phyloP scores from a whole-genome alignment of 305 asterid species.

The Fraxinus sp. region DNA sequence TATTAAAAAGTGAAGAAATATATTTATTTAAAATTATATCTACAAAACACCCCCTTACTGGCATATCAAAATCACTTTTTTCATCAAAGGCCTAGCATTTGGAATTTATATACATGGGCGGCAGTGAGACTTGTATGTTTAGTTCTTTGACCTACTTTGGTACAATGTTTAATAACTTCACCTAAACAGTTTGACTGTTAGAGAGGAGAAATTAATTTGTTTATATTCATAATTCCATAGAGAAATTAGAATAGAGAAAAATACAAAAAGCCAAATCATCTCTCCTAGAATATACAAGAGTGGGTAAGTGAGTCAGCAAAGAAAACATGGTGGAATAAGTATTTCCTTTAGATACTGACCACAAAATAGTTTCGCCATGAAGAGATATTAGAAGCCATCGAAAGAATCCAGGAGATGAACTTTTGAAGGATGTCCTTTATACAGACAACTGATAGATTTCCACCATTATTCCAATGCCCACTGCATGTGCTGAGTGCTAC shows the following conservation, averaged over 20 bases:
- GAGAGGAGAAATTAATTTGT: not conserved
- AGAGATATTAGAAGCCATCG: conserved; percentile 45
- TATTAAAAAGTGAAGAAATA: not conserved
- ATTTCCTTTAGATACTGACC: conserved; percentile 50
- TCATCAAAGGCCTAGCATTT: not conserved
- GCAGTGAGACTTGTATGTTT: not conserved
- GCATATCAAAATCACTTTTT: not conserved
- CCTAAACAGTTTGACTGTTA: not conserved
- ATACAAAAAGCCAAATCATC: not conserved
- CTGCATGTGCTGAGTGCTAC: conserved; percentile 37
- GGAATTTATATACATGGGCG: not conserved
- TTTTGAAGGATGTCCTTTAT: conserved; percentile 33
- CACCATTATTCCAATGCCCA: conserved; percentile 40
- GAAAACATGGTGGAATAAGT: conserved; percentile 9
- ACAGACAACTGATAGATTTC: conserved; percentile 33
- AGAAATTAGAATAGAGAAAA: not conserved
- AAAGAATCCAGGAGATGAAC: conserved; percentile 37
- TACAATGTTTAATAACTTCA: not conserved
- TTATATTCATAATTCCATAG: not conserved
- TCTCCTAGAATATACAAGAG: not conserved
- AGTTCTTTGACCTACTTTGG: not conserved
- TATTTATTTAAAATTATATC: not conserved
- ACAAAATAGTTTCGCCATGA: conserved; percentile 90
- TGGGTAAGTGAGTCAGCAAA: conserved; percentile 1
- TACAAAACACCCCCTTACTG: not conserved